Evolutionary conservation across 257 asterid species (phyloP).

Genomic region (Avicennia marina): DNA sequence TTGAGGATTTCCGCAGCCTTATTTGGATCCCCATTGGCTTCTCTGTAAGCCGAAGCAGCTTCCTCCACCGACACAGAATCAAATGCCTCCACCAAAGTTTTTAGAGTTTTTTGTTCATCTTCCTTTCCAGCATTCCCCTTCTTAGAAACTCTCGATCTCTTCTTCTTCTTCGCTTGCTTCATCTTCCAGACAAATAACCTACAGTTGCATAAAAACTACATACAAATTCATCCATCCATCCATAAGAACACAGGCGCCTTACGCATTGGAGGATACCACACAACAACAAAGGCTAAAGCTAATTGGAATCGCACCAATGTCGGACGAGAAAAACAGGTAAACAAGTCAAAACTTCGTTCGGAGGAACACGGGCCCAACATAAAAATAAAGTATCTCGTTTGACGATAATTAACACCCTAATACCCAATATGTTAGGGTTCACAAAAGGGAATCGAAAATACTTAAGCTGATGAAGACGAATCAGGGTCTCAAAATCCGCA

Average conservation of each 20-base stretch:
- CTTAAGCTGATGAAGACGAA: no score
- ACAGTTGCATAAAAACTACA: conserved; percentile 18
- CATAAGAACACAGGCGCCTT: not conserved
- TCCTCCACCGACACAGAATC: conserved; percentile 48
- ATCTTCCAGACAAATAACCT: conserved; percentile 27
- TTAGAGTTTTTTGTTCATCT: conserved; percentile 27
- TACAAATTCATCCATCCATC: not conserved
- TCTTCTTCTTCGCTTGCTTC: conserved; percentile 65
- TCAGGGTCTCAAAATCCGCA: no score
- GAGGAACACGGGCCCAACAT: conserved; percentile 4
- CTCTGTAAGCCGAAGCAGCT: conserved; percentile 40
- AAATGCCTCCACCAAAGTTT: conserved; percentile 40
- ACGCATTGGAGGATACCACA: not conserved
- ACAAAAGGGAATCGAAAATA: not conserved
- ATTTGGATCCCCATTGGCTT: conserved; percentile 39
- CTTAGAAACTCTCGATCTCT: conserved; percentile 40
- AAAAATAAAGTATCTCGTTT: no score
- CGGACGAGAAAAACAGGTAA: not conserved
- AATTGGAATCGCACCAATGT: not conserved
- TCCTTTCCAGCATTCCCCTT: conserved; percentile 21
- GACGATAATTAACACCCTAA: no score
- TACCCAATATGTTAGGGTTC: no score
- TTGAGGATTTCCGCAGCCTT: conserved; percentile 48
- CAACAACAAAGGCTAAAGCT: conserved; percentile 9
- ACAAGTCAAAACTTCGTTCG: not conserved